These are phyloP conservation scores for Sutorius australiensis DNA, from an alignment of 768 basidiomycete species.

Conservation along the genomic window DNA sequence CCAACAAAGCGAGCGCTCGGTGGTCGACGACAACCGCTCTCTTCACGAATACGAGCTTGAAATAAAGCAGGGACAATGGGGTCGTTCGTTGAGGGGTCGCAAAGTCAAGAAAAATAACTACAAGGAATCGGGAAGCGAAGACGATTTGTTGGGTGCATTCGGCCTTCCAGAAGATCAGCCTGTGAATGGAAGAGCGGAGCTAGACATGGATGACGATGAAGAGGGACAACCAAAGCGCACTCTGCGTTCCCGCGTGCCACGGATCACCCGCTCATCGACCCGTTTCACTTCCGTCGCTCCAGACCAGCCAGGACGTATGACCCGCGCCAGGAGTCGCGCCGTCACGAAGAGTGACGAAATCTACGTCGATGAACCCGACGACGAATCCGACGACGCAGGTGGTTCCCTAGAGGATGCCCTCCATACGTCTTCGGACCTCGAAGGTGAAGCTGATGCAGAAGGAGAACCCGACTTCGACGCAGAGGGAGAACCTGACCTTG, in stretches of 20 bases:
- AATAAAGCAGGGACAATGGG: slow-evolving; percentile 11
- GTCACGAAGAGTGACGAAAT: slow-evolving; percentile 46
- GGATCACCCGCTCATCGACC: slow-evolving; percentile 24
- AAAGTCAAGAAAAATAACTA: slow-evolving; percentile 38
- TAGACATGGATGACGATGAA: slow-evolving; percentile 28
- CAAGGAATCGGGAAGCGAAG: slow-evolving; percentile 44
- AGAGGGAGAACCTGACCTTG: slow-evolving; percentile 37
- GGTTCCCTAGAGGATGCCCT: slow-evolving; percentile 56
- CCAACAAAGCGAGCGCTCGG: slow-evolving; percentile 32
- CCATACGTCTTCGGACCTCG: slow-evolving; percentile 38
- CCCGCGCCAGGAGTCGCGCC: slow-evolving; percentile 26
- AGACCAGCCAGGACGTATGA: slow-evolving; percentile 7
- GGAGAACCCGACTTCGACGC: slow-evolving; percentile 39
- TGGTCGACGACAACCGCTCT: slow-evolving; percentile 24
- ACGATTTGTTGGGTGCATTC: slow-evolving; percentile 29
- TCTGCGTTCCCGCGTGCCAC: slow-evolving; percentile 17
- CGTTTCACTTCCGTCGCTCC: slow-evolving; percentile 1
- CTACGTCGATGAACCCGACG: slow-evolving; percentile 48
- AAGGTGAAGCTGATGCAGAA: slow-evolving; percentile 35
- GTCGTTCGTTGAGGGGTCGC: slow-evolving; percentile 39
- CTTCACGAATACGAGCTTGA: neutral
- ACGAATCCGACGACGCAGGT: slow-evolving; percentile 51
- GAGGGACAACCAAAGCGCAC: slow-evolving; percentile 21
- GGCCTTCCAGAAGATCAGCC: slow-evolving; percentile 4
- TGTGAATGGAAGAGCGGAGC: slow-evolving; percentile 21